Evolutionary conservation across 1,284 basidiomycete species (phyloP).

Genomic region (Pseudozyma hubeiensis): DNA sequence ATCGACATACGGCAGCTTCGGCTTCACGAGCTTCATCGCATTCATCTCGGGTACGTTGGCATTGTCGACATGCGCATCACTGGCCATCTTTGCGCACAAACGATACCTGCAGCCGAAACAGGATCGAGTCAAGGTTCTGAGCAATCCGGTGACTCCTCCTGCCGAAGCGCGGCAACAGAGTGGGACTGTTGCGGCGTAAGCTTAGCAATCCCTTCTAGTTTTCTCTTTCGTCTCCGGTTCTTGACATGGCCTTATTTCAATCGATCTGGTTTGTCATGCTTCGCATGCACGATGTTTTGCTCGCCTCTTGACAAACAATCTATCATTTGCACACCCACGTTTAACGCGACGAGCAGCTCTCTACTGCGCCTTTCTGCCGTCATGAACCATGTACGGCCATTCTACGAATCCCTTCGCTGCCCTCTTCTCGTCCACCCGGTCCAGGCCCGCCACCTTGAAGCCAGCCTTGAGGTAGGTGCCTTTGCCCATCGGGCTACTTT

Average conservation of each 20-base stretch:
- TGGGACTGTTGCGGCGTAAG: background rate
- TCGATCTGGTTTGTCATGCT: too few species aligned
- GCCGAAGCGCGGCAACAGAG: background rate
- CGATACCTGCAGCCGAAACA: background rate
- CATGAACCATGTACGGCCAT: constrained; percentile 36
- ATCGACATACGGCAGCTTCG: constrained; percentile 33
- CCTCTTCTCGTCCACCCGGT: constrained; percentile 9
- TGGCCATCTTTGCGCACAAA: constrained; percentile 25
- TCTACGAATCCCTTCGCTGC: constrained; percentile 18
- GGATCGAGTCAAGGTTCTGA: constrained; percentile 4
- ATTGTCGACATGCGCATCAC: constrained; percentile 18
- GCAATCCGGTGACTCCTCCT: constrained; percentile 14
- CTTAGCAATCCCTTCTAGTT: too few species aligned
- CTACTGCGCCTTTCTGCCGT: constrained; percentile 1
- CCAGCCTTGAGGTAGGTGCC: constrained; percentile 24
- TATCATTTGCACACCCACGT: too few species aligned
- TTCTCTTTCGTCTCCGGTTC: too few species aligned
- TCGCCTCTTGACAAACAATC: too few species aligned
- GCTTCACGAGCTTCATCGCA: constrained; percentile 35
- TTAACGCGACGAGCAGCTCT: background rate
- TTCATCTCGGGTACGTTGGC: constrained; percentile 34
- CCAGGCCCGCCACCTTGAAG: constrained; percentile 20
- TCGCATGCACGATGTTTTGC: too few species aligned
- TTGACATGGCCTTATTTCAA: too few species aligned
- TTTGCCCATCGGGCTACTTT: constrained; percentile 32